Evolutionary conservation across 1,284 basidiomycete genomes (phyloP).

Genomic region (Neolentinus lepideus): DNA sequence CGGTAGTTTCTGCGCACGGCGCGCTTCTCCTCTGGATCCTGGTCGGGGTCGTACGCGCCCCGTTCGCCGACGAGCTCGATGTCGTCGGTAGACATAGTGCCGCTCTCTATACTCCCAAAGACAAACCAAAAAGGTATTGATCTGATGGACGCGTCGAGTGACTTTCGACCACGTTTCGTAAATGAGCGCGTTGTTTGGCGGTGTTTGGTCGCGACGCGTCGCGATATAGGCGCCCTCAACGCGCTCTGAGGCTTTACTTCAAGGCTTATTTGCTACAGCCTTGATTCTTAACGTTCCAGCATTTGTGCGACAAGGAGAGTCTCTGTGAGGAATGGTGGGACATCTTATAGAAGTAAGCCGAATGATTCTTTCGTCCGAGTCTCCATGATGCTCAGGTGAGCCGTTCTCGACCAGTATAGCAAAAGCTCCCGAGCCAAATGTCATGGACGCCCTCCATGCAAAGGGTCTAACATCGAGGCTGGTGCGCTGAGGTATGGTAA

Average conservation of each 20-base stretch:
- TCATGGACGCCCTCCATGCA: constrained; percentile 54
- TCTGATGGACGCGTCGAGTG: not conserved
- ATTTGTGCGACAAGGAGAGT: no score
- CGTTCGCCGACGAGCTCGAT: not conserved
- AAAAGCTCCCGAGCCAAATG: constrained; percentile 63
- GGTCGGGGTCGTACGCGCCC: constrained; percentile 66
- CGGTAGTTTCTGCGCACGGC: constrained; percentile 65
- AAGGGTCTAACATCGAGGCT: constrained; percentile 40
- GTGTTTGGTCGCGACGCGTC: not conserved
- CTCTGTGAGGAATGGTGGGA: not conserved
- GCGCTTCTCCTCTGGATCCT: constrained; percentile 69
- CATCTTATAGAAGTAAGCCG: not conserved
- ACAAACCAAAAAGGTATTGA: not conserved
- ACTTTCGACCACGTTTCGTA: not conserved
- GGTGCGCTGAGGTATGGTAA: constrained; percentile 60
- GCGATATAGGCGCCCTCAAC: not conserved
- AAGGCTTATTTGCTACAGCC: no score
- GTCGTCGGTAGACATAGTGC: not conserved
- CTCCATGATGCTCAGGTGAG: not conserved
- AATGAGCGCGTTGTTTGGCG: not conserved
- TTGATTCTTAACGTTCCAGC: no score
- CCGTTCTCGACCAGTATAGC: constrained; percentile 46
- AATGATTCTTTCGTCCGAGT: not conserved
- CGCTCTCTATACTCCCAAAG: not conserved
- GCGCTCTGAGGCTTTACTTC: no score